Percentiles rank a stretch among this genome's conserved stretches.
Conservation (phyloP, 2,329 filamentous ascomycete species). For the Colletotrichum sojae region DNA sequence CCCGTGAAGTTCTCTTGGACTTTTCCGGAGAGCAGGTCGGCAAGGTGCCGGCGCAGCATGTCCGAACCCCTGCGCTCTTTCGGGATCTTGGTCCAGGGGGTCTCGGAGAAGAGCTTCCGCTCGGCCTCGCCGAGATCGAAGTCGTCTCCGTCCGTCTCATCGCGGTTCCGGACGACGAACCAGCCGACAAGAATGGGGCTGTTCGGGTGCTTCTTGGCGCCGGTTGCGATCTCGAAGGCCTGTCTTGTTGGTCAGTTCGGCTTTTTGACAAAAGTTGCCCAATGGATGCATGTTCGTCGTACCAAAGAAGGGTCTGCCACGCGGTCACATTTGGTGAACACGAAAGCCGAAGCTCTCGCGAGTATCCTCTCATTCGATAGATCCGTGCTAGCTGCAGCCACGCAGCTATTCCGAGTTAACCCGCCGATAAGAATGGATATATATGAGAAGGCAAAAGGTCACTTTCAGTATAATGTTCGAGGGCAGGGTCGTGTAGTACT, state of each 20-base stretch:
- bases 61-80: slow-evolving; percentile 46
- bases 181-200: slow-evolving; percentile 46
- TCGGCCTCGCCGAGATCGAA: slow-evolving; percentile 49
- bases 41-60: slow-evolving; percentile 49
- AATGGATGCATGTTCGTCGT: accelerated
- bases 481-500: slow-evolving; percentile 52
- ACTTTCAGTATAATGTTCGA: slow-evolving; percentile 57
- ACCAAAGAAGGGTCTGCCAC: slow-evolving; percentile 42
- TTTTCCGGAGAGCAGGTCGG: slow-evolving; percentile 50
- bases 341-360: slow-evolving; percentile 45
- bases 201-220: slow-evolving; percentile 12
- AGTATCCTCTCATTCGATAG: slow-evolving; percentile 50
- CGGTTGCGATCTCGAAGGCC: slow-evolving; percentile 36
- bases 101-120: slow-evolving; percentile 45
- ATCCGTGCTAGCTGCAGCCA: slow-evolving; percentile 50
- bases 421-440: too few relatives aligned
- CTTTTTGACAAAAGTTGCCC: too few relatives aligned
- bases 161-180: slow-evolving; percentile 55
- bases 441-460: neutral
- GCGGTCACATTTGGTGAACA: slow-evolving; percentile 56
- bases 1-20: slow-evolving; percentile 52
- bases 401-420: slow-evolving; percentile 46
- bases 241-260: neutral
- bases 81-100: slow-evolving; percentile 48
- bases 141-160: slow-evolving; percentile 42